Conservation (phyloP, 202 grass and related monocot genomes). For the Hordeum pubiflorum region DNA sequence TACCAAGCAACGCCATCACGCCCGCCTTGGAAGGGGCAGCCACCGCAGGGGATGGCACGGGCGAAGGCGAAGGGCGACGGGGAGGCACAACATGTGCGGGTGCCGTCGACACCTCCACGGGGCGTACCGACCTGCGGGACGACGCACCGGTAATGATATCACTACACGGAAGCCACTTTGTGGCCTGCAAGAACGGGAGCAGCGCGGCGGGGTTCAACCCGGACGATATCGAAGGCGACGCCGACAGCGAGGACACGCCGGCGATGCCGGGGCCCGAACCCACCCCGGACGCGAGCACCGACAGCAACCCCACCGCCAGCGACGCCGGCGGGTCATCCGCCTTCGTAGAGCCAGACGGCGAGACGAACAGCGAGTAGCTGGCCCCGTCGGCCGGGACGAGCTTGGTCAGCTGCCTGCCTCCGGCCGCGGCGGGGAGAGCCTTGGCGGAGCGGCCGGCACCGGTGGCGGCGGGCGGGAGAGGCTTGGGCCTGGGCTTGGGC, state of each 20-base stretch:
- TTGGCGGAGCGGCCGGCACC: background rate
- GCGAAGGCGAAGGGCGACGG: background rate
- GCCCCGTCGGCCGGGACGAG: background rate
- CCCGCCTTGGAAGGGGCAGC: slow-evolving; percentile 39
- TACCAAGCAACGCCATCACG: slow-evolving; percentile 27
- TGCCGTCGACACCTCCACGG: background rate
- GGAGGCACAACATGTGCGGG: background rate
- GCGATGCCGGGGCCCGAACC: slow-evolving; percentile 24
- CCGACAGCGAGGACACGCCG: slow-evolving; percentile 32
- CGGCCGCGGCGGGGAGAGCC: background rate
- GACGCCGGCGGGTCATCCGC: slow-evolving; percentile 24
- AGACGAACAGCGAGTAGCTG: background rate
- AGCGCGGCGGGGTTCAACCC: slow-evolving; percentile 60
- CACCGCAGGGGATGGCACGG: slow-evolving; percentile 37
- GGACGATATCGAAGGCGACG: slow-evolving; percentile 54
- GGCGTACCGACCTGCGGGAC: slow-evolving; percentile 19
- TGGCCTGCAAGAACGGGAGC: slow-evolving; percentile 71
- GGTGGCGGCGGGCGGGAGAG: slow-evolving; percentile 17
- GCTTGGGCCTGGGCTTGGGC: slow-evolving; percentile 24
- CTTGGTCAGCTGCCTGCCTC: slow-evolving; percentile 16
- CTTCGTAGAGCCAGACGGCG: background rate
- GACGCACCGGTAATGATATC: slow-evolving; percentile 40
- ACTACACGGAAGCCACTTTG: slow-evolving; percentile 85
- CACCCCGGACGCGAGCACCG: slow-evolving; percentile 36
- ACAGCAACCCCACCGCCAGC: slow-evolving; percentile 50